Percentiles rank a stretch among this genome's conserved stretches.
Conservation (phyloP, 768 basidiomycete species). For the Mrakia hoshinonis region DNA sequence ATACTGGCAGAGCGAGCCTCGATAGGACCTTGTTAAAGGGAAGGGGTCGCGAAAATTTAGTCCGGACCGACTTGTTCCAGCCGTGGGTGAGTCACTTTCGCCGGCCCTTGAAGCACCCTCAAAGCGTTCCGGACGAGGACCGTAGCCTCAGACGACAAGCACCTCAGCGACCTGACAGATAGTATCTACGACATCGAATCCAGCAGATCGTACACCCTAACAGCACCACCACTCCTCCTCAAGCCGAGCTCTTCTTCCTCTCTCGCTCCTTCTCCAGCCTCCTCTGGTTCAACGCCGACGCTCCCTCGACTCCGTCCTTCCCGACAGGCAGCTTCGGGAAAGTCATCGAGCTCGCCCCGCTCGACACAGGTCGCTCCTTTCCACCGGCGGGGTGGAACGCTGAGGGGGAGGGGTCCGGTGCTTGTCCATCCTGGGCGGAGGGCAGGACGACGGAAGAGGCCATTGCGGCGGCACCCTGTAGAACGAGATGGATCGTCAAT, state of each 20-base stretch:
- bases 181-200: no score
- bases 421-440: background rate
- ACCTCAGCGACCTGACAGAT: no score
- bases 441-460: background rate
- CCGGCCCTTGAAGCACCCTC: no score
- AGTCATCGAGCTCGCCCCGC: background rate
- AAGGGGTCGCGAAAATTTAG: no score
- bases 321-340: constrained; percentile 3
- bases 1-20: no score
- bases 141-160: no score
- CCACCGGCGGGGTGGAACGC: constrained; percentile 9
- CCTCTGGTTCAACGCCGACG: background rate
- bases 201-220: no score
- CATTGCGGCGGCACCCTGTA: constrained; percentile 16
- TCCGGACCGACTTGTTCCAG: no score
- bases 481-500: background rate
- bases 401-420: background rate
- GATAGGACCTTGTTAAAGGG: no score
- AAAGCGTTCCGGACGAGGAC: no score
- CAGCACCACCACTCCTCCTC: background rate
- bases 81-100: no score
- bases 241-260: constrained; percentile 1
- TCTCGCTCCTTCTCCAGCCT: constrained; percentile 10
- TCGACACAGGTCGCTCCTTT: background rate
- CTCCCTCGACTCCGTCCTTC: background rate